Evolutionary conservation across 345 rosid species (phyloP).

Genomic region (Lepidium sativum): DNA sequence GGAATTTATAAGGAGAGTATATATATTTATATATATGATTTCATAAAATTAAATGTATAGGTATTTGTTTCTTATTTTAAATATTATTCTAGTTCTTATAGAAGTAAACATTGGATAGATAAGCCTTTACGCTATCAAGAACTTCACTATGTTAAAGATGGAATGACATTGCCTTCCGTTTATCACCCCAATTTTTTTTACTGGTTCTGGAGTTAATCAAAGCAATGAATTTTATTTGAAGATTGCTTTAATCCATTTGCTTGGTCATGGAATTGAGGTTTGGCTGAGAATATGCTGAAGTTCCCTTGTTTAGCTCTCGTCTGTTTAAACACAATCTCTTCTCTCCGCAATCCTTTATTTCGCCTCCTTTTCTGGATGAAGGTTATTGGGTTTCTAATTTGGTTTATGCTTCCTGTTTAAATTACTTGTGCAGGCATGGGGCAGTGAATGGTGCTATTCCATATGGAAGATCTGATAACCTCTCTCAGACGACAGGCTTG

Average conservation of each 20-base stretch:
- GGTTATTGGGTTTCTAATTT: not conserved
- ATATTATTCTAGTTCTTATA: not conserved
- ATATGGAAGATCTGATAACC: slow-evolving; percentile 62
- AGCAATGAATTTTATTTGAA: not conserved
- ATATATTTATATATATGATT: not conserved
- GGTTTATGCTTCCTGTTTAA: slow-evolving; percentile 13
- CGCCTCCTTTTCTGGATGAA: not conserved
- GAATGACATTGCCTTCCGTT: not conserved
- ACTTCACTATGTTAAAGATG: slow-evolving; percentile 2
- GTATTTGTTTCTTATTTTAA: not conserved
- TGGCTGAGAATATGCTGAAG: slow-evolving; percentile 11
- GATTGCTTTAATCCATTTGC: not conserved
- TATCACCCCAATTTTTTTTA: not conserved
- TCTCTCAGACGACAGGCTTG: slow-evolving; percentile 51
- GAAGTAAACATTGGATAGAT: slow-evolving; percentile 3
- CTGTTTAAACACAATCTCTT: not conserved
- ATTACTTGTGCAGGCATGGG: slow-evolving; percentile 54
- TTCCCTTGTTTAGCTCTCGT: slow-evolving; percentile 2
- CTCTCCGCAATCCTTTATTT: slow-evolving; percentile 8
- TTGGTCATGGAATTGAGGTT: slow-evolving; percentile 2
- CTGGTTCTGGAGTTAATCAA: not conserved
- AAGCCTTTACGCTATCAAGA: not conserved
- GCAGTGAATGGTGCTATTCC: slow-evolving; percentile 54
- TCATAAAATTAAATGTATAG: not conserved
- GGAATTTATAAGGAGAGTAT: not conserved